A percentile compares a stretch with the other conserved stretches of the same genome.
Evolutionary conservation across 2,329 filamentous ascomycete species (phyloP).

Genomic region (Sclerotinia nivalis): DNA sequence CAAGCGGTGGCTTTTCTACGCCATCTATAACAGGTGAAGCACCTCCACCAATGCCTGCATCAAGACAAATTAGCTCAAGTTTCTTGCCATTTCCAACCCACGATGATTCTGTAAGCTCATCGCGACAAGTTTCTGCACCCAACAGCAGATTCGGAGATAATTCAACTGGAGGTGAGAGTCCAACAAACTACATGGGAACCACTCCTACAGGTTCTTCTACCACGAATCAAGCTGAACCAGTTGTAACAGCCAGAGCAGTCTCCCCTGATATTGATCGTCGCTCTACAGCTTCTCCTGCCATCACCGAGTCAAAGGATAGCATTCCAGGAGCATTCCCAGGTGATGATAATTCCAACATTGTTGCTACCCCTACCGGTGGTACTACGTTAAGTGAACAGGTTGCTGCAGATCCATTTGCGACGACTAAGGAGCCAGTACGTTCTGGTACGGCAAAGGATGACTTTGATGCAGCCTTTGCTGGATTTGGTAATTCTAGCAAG

Average conservation of each 20-base stretch:
- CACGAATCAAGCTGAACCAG: conserved; percentile 31
- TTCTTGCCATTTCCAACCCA: conserved; percentile 70
- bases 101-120: conserved; percentile 71
- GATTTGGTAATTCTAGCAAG: conserved; percentile 57
- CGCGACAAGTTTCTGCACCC: conserved; percentile 74
- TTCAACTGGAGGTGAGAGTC: conserved; percentile 43
- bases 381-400: conserved; percentile 50
- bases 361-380: conserved; percentile 50
- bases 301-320: conserved; percentile 41
- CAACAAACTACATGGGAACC: conserved; percentile 42
- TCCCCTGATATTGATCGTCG: conserved; percentile 40
- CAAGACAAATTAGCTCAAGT: conserved; percentile 74
- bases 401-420: conserved; percentile 54
- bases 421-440: conserved; percentile 53
- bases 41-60: conserved; percentile 66
- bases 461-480: conserved; percentile 82
- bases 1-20: conserved; percentile 33
- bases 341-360: conserved; percentile 47
- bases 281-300: conserved; percentile 37
- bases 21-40: conserved; percentile 61
- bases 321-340: conserved; percentile 57
- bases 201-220: conserved; percentile 40
- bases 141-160: conserved; percentile 62
- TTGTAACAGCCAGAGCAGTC: conserved; percentile 32
- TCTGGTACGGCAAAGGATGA: conserved; percentile 65